Base-by-base conservation (phyloP, 768 basidiomycete genomes). In the Filobasidium floriforme region DNA sequence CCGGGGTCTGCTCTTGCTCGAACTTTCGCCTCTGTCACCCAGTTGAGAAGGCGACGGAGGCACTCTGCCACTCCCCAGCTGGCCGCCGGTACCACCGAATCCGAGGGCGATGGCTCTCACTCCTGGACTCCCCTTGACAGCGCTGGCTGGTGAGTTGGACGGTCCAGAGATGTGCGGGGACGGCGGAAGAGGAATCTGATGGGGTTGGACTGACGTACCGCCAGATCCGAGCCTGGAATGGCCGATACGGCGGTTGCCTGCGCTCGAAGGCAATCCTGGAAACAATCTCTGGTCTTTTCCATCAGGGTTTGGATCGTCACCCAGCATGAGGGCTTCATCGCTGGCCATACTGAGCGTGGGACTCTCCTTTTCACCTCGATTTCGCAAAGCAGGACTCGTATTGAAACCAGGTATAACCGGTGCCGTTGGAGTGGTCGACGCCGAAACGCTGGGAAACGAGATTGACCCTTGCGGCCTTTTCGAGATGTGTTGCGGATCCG, bases 321-420 rank as follows among this genome's bases (percentile, higher is more conserved):
- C 29, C 12, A 62, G 57, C 3, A 68, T 62, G 49, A 68, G 63
- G 6, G 67, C 63, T 15, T 68, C 67, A 49, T 68, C 67, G 60
- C 67, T 68, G 1, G 67, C 67, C 32, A 68, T 40, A 26, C 67
- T 68, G 37, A 68, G 52, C 1, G 67, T 68, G 32, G 67, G 67
- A 52, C 60, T 68, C 0, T 43, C 49, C 51, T 60, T 43, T 46
- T 57, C 54, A 9, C 54, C 54, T 2, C 4, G 2, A 7, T 24
- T 57, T 57, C 54, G 19, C 54, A 57, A 26, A 15, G 54, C 54
- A 15, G 54, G 54, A 32, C 54, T 57, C 18, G 54, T 57, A 32
- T 26, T 57, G 29, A 26, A 32, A 28, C 54, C 54, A 22, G 54
- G 54, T 32, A 57, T 15, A 7, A 32, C 22, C 24, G 24, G 18